A percentile compares a stretch with the other conserved stretches of the same genome.
These are phyloP conservation scores for Gilbertella persicaria DNA, from an alignment of 371 early-diverging fungal genomes.

Conservation along the genomic window DNA sequence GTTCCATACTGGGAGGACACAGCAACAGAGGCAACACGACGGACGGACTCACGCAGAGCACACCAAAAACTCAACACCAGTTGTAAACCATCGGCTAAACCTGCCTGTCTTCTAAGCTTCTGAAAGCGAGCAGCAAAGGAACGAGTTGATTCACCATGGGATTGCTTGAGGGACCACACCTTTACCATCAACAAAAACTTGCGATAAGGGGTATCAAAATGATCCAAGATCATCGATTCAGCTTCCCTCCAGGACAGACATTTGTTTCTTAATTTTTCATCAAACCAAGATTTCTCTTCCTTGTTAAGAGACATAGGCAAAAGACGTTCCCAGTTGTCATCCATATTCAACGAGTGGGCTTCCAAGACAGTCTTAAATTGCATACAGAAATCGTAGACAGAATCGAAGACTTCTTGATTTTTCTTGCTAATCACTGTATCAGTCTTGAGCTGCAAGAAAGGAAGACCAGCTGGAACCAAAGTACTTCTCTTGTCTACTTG, in stretches of 20 bases:
- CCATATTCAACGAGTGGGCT: no score
- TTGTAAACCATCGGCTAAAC: neutral
- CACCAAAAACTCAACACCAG: no score
- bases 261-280: neutral
- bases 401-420: no score
- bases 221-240: neutral
- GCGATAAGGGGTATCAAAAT: constrained; percentile 5
- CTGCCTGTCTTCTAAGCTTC: constrained; percentile 1
- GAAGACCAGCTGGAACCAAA: no score
- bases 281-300: constrained; percentile 2
- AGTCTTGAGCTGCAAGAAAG: no score
- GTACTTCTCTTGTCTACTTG: no score
- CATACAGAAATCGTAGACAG: no score
- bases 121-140: neutral
- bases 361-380: no score
- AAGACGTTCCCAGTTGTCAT: no score
- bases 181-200: constrained; percentile 3
- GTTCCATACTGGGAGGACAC: neutral
- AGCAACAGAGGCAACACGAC: neutral
- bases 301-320: constrained; percentile 1
- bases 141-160: neutral
- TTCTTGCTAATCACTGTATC: no score
- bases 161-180: neutral
- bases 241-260: neutral
- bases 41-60: neutral